A percentile compares a stretch with the other conserved stretches of the same genome.
These are phyloP conservation scores for Neotropicomus parvogracilis DNA, from an alignment of 1,284 basidiomycete genomes.

Conservation along the genomic window DNA sequence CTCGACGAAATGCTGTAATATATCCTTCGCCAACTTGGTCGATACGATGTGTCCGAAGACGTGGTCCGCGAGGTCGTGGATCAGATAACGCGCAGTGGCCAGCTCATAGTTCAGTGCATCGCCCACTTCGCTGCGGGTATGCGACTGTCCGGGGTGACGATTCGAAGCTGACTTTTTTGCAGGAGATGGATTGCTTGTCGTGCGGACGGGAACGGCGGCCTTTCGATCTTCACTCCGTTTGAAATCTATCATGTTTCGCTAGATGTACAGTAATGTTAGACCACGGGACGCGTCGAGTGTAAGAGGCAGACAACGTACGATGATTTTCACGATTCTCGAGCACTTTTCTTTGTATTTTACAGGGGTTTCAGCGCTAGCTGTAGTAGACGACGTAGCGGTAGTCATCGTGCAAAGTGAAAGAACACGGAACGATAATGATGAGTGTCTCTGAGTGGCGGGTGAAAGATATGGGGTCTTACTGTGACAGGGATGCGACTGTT, in stretches of 20 bases:
- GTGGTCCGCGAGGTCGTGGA: no score
- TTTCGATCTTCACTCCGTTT: background rate
- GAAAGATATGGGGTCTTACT: background rate
- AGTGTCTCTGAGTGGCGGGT: background rate
- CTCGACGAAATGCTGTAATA: background rate
- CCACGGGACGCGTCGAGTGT: background rate
- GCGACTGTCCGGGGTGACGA: no score
- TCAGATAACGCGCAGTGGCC: no score
- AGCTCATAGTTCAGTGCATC: no score
- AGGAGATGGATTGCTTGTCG: background rate
- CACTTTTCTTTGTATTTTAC: background rate
- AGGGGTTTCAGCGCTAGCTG: background rate
- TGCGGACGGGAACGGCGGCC: background rate
- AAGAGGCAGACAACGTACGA: background rate
- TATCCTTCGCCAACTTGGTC: constrained; percentile 6
- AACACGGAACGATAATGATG: background rate
- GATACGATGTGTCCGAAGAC: no score
- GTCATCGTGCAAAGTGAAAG: background rate
- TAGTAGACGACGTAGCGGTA: background rate
- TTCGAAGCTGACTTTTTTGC: no score
- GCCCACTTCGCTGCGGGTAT: no score
- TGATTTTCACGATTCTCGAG: background rate
- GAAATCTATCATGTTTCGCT: constrained; percentile 9
- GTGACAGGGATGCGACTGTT: background rate
- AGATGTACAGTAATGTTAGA: background rate